Evolutionary conservation across 768 basidiomycete species (phyloP), one percentile per base, ranked within the genome.

Genomic region (Leccinellum albellum): DNA sequence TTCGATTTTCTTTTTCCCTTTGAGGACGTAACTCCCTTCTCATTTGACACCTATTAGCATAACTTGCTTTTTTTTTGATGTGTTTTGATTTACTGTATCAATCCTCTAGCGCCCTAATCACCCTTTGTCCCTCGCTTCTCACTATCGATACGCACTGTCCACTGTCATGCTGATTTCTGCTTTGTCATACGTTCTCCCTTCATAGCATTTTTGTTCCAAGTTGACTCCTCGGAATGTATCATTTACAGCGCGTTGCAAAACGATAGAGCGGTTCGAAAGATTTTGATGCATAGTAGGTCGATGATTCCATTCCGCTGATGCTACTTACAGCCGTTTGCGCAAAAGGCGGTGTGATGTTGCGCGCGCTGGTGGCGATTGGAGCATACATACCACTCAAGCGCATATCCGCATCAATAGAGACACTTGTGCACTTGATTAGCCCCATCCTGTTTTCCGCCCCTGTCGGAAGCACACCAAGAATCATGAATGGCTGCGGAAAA

Each of bases 211-310:
- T 40, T 33, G 40, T 26, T n/a, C 21, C 44, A 6, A 28, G n/a
- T 35, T 14, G 26, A 51, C 17, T 56, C 50, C 26, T 56, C 57
- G 52, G 21, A 57, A 55, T 66, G 55, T 51, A 66, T 63, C 55
- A 51, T 23, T 37, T n/a, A 37, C 35, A 4, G 7, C 17, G 15
- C 35, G n/a, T n/a, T n/a, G n/a, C n/a, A n/a, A n/a, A n/a, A n/a
- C n/a, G n/a, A n/a, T n/a, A n/a, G n/a, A n/a, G n/a, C n/a, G n/a
- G n/a, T n/a, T n/a, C n/a, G n/a, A n/a, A n/a, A n/a, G n/a, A n/a
- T n/a, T n/a, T n/a, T n/a, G n/a, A n/a, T n/a, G n/a, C n/a, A n/a
- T n/a, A n/a, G n/a, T n/a, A n/a, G n/a, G n/a, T n/a, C n/a, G n/a
- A n/a, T n/a, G n/a, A n/a, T n/a, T n/a, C n/a, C n/a, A n/a, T n/a